Evolutionary conservation across 2,329 filamentous ascomycete genomes (phyloP), one percentile per base, ranked within the genome.

Genomic region (Trichoderma semiorbis): DNA sequence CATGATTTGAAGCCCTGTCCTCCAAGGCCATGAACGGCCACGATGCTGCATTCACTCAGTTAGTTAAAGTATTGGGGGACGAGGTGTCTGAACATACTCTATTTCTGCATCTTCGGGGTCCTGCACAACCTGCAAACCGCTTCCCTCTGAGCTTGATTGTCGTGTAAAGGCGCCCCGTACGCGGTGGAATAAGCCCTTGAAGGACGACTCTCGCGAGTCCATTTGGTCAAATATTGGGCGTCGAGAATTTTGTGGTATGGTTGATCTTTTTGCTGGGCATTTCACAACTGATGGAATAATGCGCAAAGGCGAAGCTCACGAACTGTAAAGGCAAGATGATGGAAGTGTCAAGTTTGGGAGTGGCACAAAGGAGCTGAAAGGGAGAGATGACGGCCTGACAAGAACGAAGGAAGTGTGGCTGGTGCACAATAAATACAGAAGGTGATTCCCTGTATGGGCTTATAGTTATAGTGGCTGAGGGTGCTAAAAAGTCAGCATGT

Each of bases 11-110:
- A 78, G 62, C 76, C 77, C 43, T 77, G 74, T 28, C 73, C 74
- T 8, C 76, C 76, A 21, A 78, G 75, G 50, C 76, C 76, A 62
- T 78, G 76, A 50, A 78, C 76, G 26, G 76, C 77, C 32, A 78
- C 77, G 57, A 78, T 77, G 73, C 77, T 78, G 36, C 39, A 24
- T 28, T 50, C 24, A 28, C n/a, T 28, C 14, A n/a, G 12, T 24
- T 6, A 18, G 58, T 43, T 21, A 71, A 60, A 6, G 8, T 18
- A 28, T n/a, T 12, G 16, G 16, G 7, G 18, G 18, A 14, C n/a
- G 11, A 36, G 3, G 16, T 24, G n/a, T 5, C 30, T 10, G 16
- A 24, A 70, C 76, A 28, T 71, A 78, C 77, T 78, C 77, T 21
- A 78, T 76, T 11, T 75, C 69, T 36, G 77, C 76, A 72, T 76